phyloP scores from a whole-genome alignment of 352 stramenopile genomes.

The Phytophthora hibernalis region DNA sequence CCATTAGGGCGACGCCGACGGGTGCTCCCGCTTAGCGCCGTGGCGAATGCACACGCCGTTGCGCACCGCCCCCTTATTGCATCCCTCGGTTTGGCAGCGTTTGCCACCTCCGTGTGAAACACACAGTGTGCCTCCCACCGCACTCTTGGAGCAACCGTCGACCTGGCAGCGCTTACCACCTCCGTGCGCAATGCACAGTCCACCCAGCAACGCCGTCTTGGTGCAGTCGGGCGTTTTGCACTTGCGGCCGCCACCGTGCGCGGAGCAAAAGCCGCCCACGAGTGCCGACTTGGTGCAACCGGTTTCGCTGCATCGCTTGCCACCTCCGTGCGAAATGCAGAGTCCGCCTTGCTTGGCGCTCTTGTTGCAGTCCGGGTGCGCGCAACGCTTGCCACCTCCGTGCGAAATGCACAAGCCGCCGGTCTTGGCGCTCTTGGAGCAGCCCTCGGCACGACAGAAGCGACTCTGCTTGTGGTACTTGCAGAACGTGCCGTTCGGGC shows the following conservation, averaged over 20 bases:
- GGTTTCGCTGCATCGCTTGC: conserved; percentile 77
- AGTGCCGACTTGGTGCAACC: conserved; percentile 85
- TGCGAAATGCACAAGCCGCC: conserved; percentile 81
- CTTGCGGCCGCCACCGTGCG: conserved; percentile 79
- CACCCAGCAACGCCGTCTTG: conserved; percentile 81
- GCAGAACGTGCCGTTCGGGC: conserved; percentile 73
- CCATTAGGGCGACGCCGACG: conserved; percentile 31
- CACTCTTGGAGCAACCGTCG: conserved; percentile 69
- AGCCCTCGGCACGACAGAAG: conserved; percentile 75
- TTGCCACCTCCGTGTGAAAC: conserved; percentile 80
- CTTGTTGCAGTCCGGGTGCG: conserved; percentile 80
- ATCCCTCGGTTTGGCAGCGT: conserved; percentile 77
- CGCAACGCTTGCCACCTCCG: conserved; percentile 75
- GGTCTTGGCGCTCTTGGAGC: conserved; percentile 82
- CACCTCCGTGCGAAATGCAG: conserved; percentile 85
- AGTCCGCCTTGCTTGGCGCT: conserved; percentile 84
- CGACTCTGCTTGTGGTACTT: conserved; percentile 89
- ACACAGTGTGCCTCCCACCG: conserved; percentile 67
- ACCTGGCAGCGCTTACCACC: conserved; percentile 84
- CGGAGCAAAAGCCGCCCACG: conserved; percentile 84
- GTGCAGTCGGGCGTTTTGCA: conserved; percentile 76
- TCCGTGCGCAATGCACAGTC: conserved; percentile 83
- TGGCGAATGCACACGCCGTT: conserved; percentile 90
- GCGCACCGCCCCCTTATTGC: conserved; percentile 83
- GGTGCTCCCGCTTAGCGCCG: conserved; percentile 69